These are phyloP conservation scores for Scytalidium sp. DNA, from an alignment of 2,329 filamentous ascomycete genomes.

Conservation along the genomic window DNA sequence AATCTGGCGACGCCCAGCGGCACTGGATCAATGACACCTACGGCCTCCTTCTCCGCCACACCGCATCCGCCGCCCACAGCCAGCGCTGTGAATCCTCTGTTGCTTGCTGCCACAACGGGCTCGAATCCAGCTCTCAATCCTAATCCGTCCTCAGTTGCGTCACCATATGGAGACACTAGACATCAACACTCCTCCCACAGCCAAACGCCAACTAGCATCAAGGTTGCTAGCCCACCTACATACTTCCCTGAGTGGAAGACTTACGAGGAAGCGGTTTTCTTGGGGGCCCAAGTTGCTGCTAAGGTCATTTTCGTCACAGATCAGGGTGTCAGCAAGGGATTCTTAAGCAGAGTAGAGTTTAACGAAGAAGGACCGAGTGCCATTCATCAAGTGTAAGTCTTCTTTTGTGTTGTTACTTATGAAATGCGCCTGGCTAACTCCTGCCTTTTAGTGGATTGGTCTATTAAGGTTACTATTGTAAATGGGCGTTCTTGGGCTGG, in stretches of 20 bases:
- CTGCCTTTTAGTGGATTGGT: neutral
- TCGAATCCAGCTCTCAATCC: slow-evolving; percentile 29
- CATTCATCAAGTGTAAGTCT: slow-evolving; percentile 31
- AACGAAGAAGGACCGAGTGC: slow-evolving; percentile 30
- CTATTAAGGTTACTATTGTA: neutral
- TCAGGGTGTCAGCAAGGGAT: slow-evolving; percentile 59
- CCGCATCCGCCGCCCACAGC: slow-evolving; percentile 54
- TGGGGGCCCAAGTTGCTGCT: slow-evolving; percentile 70
- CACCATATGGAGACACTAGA: slow-evolving; percentile 31
- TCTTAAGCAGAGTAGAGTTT: slow-evolving; percentile 54
- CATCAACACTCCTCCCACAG: slow-evolving; percentile 60
- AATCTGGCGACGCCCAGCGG: slow-evolving; percentile 88
- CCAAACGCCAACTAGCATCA: slow-evolving; percentile 68
- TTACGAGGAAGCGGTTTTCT: slow-evolving; percentile 61
- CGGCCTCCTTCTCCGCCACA: slow-evolving; percentile 43
- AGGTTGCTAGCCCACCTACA: slow-evolving; percentile 61
- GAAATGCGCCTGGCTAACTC: neutral
- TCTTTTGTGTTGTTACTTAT: no score
- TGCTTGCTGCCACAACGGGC: slow-evolving; percentile 85
- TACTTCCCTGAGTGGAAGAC: slow-evolving; percentile 66
- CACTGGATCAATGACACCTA: slow-evolving; percentile 86
- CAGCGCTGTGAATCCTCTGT: slow-evolving; percentile 77
- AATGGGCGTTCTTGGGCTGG: neutral
- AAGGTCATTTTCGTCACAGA: slow-evolving; percentile 71
- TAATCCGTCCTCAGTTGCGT: slow-evolving; percentile 32